Percentiles rank a stretch among this genome's conserved stretches.
Conservation (phyloP, 768 basidiomycete genomes). For the Termitomyces sp. region DNA sequence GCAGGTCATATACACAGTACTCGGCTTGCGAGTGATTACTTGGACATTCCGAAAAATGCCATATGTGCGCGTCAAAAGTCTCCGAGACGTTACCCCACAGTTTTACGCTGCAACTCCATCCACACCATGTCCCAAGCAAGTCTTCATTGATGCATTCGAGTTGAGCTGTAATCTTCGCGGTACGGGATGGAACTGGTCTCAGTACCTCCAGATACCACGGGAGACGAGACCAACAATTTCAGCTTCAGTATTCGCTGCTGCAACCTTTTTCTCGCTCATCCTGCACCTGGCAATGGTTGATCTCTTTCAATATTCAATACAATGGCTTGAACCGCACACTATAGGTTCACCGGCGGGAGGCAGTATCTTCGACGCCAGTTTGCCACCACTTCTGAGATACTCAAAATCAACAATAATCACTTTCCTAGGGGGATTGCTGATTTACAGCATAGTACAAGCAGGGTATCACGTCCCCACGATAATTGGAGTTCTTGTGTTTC, state of each 20-base stretch:
- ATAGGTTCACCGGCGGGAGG: conserved; percentile 33
- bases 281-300: conserved; percentile 36
- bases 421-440: conserved; percentile 32
- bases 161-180: conserved; percentile 49
- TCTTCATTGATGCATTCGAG: conserved; percentile 39
- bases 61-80: conserved; percentile 20
- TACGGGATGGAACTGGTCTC: conserved; percentile 56
- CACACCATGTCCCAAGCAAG: conserved; percentile 6
- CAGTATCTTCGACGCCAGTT: conserved; percentile 35
- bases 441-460: conserved; percentile 40
- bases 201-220: conserved; percentile 31
- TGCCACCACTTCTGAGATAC: conserved; percentile 30
- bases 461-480: conserved; percentile 36
- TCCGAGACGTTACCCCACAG: conserved; percentile 5
- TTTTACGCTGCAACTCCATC: conserved; percentile 6
- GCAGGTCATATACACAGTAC: conserved; percentile 30
- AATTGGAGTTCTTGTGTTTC: conserved; percentile 38
- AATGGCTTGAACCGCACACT: conserved; percentile 38
- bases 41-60: conserved; percentile 36
- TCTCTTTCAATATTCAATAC: conserved; percentile 36
- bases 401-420: conserved; percentile 40
- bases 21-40: conserved; percentile 30
- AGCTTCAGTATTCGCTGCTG: conserved; percentile 27
- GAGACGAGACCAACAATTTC: conserved; percentile 36
- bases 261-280: conserved; percentile 27